Evolutionary conservation across 192 early-diverging fungal genomes (phyloP).

Genomic region (Umbelopsis sp.): DNA sequence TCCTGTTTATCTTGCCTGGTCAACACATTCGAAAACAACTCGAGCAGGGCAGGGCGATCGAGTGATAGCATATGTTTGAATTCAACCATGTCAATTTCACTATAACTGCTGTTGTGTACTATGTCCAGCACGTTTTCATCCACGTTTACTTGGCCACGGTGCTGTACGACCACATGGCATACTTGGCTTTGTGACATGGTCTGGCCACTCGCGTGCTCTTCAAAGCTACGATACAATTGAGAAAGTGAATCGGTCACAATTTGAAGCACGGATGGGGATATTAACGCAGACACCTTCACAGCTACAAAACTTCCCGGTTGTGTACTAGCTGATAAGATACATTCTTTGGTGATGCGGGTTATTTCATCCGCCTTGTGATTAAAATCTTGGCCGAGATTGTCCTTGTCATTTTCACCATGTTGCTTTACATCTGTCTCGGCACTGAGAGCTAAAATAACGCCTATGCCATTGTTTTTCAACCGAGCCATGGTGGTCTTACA

Average conservation of each 20-base stretch:
- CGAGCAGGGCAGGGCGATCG: slow-evolving; percentile 20
- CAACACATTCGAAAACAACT: slow-evolving; percentile 31
- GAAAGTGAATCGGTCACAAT: slow-evolving; percentile 65
- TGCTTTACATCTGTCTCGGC: slow-evolving; percentile 76
- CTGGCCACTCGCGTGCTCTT: slow-evolving; percentile 30
- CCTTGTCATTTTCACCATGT: slow-evolving; percentile 55
- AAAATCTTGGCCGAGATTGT: slow-evolving; percentile 17
- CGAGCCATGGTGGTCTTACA: slow-evolving; percentile 80
- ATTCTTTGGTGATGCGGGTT: slow-evolving; percentile 67
- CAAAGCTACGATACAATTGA: slow-evolving; percentile 51
- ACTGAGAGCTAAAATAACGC: slow-evolving; percentile 86
- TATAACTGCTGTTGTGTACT: slow-evolving; percentile 2
- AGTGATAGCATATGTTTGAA: slow-evolving; percentile 25
- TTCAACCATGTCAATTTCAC: slow-evolving; percentile 21
- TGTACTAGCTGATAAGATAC: slow-evolving; percentile 70
- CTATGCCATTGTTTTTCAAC: slow-evolving; percentile 66
- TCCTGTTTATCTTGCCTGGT: slow-evolving; percentile 67
- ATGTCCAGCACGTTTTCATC: slow-evolving; percentile 7
- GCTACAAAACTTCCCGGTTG: slow-evolving; percentile 80
- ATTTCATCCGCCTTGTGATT: slow-evolving; percentile 72
- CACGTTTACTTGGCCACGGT: slow-evolving; percentile 39
- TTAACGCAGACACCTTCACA: slow-evolving; percentile 85
- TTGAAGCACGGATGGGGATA: slow-evolving; percentile 74
- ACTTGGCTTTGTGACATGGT: slow-evolving; percentile 30
- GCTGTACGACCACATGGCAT: slow-evolving; percentile 32